Conservation (phyloP, 345 rosid species). For the Lenwebbia sp. region DNA sequence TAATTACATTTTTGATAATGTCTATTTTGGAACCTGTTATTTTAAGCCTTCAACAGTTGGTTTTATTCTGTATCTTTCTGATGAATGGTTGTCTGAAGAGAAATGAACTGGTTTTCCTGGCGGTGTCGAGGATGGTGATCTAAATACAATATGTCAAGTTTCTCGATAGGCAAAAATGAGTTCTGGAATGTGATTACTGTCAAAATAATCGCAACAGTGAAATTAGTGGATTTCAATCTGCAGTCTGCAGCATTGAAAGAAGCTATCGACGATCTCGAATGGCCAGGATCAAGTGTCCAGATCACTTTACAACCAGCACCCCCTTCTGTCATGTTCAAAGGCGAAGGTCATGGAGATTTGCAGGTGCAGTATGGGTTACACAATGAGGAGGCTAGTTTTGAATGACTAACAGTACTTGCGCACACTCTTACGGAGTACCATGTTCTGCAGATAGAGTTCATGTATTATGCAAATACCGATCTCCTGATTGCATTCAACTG, state of each 20-base stretch:
- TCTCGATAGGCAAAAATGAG: background rate
- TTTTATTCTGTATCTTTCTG: background rate
- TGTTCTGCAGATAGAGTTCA: constrained; percentile 62
- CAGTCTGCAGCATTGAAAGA: constrained; percentile 91
- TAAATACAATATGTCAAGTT: background rate
- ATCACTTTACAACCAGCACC: constrained; percentile 56
- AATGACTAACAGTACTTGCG: background rate
- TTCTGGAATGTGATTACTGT: background rate
- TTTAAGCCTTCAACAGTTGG: background rate
- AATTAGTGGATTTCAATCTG: background rate
- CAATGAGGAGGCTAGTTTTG: background rate
- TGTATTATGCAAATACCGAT: constrained; percentile 72
- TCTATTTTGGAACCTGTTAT: background rate
- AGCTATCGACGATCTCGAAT: constrained; percentile 92
- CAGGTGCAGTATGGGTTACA: constrained; percentile 39
- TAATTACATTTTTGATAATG: background rate
- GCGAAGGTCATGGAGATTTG: constrained; percentile 91
- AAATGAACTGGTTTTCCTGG: background rate
- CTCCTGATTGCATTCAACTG: constrained; percentile 79
- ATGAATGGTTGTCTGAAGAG: background rate
- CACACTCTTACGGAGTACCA: background rate
- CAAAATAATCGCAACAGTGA: background rate
- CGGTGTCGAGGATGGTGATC: background rate
- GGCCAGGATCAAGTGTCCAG: constrained; percentile 86
- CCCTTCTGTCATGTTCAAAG: constrained; percentile 66